Conservation (phyloP, 352 stramenopile species). For the Peronosclerospora sorghi region DNA sequence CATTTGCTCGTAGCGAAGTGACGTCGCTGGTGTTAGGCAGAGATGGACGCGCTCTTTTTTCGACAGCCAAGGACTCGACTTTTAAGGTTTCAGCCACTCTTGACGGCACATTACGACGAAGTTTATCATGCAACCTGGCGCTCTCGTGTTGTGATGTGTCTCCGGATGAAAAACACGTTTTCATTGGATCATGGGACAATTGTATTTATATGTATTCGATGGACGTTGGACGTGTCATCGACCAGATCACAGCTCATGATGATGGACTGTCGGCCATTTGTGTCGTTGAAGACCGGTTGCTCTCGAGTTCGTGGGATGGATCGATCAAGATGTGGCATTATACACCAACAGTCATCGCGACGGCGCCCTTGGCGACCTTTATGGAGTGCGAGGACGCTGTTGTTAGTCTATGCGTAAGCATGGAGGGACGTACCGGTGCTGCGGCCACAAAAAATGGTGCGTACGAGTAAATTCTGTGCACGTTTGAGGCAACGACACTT, state of each 20-base stretch:
- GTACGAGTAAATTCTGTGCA: conserved; percentile 1
- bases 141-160: conserved; percentile 75
- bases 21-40: conserved; percentile 54
- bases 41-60: conserved; percentile 55
- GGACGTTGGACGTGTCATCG: conserved; percentile 66
- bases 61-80: conserved; percentile 60
- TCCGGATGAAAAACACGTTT: conserved; percentile 71
- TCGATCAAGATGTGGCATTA: conserved; percentile 79
- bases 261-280: conserved; percentile 66
- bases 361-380: conserved; percentile 47
- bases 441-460: conserved; percentile 55
- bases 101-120: conserved; percentile 50
- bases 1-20: conserved; percentile 33
- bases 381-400: conserved; percentile 74
- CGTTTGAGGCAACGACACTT: not conserved
- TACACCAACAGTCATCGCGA: conserved; percentile 50
- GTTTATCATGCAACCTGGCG: conserved; percentile 64
- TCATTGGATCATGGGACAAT: conserved; percentile 76
- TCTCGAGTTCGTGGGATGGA: conserved; percentile 67
- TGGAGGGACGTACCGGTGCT: conserved; percentile 44
- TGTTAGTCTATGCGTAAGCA: conserved; percentile 51
- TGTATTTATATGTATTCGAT: conserved; percentile 85
- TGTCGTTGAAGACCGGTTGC: conserved; percentile 60
- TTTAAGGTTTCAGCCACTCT: conserved; percentile 67
- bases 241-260: conserved; percentile 73